Evolutionary conservation across 768 basidiomycete species (phyloP), one percentile per base, ranked within the genome.

Genomic region (Suillus decipiens): DNA sequence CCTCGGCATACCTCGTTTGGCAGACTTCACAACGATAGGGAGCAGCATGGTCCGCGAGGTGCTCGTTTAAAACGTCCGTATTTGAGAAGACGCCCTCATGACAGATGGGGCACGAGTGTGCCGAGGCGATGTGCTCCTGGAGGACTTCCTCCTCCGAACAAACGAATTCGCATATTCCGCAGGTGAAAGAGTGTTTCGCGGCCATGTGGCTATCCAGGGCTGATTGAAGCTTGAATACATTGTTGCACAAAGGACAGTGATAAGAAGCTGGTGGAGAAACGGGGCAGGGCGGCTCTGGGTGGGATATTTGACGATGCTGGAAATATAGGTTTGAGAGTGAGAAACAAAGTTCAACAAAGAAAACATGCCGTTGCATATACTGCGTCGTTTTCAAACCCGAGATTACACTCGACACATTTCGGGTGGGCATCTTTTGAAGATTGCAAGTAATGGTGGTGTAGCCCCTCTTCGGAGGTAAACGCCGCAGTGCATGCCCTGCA

Each of bases 401-500:
- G 36, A 19, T 61, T 41, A 51, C 81, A 82, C 41, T 59, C 59
- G 19, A 63, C 56, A 63, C 81, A 82, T 5, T 67, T 67, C 1
- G 80, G 79, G 39, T 83, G 82, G 12, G 72, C 17, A 19, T 71
- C 68, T 47, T 69, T 69, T 9, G 70, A 51, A 4, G 80, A 78
- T 5, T 76, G 70, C 50, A 67, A 71, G 66, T 81, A 83, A 62
- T 84, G 83, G 3, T 67, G 64, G 22, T 72, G 65, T 3, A 82
- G 72, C 2, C 74, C 73, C 12, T 78, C 79, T 55, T 79, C 74
- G 43, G 73, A 69, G 3, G 56, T n/a, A 54, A 66, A 76, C 1
- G 63, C 67, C 53, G 65, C 51, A 39, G 64, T 65, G 8, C 74
- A 76, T 11, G 55, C 28, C 28, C 19, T 39, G 56, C 74, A 75